Percentiles rank a stretch among this genome's conserved stretches.
Evolutionary conservation across 2,329 filamentous ascomycete species (phyloP).

Genomic region (Periglandula ipomoeae): DNA sequence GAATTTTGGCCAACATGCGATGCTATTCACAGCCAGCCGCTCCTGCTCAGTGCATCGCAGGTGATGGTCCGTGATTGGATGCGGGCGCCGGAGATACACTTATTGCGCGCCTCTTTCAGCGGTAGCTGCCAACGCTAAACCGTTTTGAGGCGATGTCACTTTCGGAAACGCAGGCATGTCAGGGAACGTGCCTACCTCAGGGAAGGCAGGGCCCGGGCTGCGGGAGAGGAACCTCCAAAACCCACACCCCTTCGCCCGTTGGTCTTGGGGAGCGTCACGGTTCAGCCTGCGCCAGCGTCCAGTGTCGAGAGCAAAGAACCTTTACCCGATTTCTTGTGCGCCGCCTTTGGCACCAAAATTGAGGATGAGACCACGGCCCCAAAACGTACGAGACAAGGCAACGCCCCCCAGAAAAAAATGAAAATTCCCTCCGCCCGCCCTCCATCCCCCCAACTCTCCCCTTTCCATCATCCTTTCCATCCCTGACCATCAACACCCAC

Average conservation of each 20-base stretch:
- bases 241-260: slow-evolving; percentile 12
- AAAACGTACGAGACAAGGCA: slow-evolving; percentile 27
- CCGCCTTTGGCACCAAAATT: slow-evolving; percentile 30
- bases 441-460: slow-evolving; percentile 16
- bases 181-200: neutral
- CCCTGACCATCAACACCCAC: slow-evolving; percentile 17
- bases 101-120: slow-evolving; percentile 9
- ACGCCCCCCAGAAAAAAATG: slow-evolving; percentile 20
- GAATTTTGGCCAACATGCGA: neutral
- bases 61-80: neutral
- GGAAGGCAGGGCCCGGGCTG: neutral
- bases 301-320: slow-evolving; percentile 17
- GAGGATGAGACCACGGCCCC: slow-evolving; percentile 31
- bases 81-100: slow-evolving; percentile 5
- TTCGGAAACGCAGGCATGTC: neutral
- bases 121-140: neutral
- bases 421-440: slow-evolving; percentile 20
- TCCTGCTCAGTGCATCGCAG: too few species aligned
- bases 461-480: slow-evolving; percentile 11
- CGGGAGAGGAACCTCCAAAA: slow-evolving; percentile 9
- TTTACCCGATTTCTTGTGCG: slow-evolving; percentile 28
- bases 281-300: slow-evolving; percentile 13
- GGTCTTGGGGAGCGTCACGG: slow-evolving; percentile 17
- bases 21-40: slow-evolving; percentile 8
- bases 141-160: neutral